Base-by-base conservation (phyloP, 495 filamentous ascomycete species). In the Tuber microsphaerosporum region DNA sequence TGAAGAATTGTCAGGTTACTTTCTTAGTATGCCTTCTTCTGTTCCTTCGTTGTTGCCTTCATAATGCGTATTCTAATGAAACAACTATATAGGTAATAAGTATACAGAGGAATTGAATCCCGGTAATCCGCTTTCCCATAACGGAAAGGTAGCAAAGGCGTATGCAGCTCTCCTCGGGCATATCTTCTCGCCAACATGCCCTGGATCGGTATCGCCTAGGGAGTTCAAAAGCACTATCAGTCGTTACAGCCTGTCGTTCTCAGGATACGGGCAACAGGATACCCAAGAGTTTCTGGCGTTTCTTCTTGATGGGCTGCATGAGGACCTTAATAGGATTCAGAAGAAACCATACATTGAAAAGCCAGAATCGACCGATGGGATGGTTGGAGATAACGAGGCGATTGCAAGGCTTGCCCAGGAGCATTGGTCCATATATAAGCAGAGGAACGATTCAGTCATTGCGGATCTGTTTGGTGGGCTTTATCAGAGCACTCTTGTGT, bases 321-420 rank as follows among this genome's bases (percentile, higher is more conserved):
- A 99, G 82, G 95, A 98, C 82, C 86, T 98, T 70, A 99, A 95
- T 81, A 90, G 95, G 12, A 91, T 99, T 73, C 88, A 90, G 82
- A 95, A 97, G 84, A 99, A 99, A 85, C 95, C 95, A 0, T 97
- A 97, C 82, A 96, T 95, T 48, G 93, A 97, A 85, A 97, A 97
- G 81, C 95, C 96, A 1, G 95, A 99, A 81, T 98, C 95, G 0
- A 97, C 95, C 0, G 95, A 98, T 80, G 93, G 96, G 73, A 98
- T 97, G 90, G 92, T 97, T 34, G 88, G 91, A 78, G 88, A 98
- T 79, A 91, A 89, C 2, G 87, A 88, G 46, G 90, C 90, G 0
- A 91, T 99, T 79, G 86, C 88, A 46, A 88, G 92, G 74, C 93
- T 99, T 85, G 95, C 94, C 2, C 88, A 92, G 42, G 89, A 91